Percentiles rank a stretch among this genome's conserved stretches.
Conservation (phyloP, 2,329 filamentous ascomycete genomes). For the Sphaerostilbella broomeana region DNA sequence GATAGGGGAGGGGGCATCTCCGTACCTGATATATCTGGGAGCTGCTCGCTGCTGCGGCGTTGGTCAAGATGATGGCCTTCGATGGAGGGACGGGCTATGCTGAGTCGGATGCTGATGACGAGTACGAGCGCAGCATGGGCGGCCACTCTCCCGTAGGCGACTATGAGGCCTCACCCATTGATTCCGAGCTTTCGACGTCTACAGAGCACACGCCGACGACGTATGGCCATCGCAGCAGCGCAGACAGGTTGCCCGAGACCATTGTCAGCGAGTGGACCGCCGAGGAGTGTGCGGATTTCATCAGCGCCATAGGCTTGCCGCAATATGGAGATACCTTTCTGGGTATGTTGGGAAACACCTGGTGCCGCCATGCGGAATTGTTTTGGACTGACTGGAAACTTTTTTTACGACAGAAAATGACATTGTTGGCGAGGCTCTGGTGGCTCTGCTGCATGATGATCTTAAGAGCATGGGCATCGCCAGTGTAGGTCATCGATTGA, state of each 20-base stretch:
- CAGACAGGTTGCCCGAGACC: conserved; percentile 63
- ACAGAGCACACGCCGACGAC: conserved; percentile 74
- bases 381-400: conserved; percentile 16
- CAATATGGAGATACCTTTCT: conserved; percentile 80
- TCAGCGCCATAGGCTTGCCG: conserved; percentile 68
- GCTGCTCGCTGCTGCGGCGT: conserved; percentile 12
- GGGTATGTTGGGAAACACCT: conserved; percentile 50
- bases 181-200: conserved; percentile 62
- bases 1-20: conserved; percentile 7
- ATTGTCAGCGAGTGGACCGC: conserved; percentile 75
- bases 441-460: conserved; percentile 85
- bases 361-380: neutral
- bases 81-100: conserved; percentile 64
- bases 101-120: conserved; percentile 76
- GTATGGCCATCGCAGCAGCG: conserved; percentile 59
- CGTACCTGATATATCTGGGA: conserved; percentile 1
- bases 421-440: conserved; percentile 84
- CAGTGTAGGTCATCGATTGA: conserved; percentile 90
- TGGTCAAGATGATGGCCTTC: conserved; percentile 47
- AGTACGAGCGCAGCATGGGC: conserved; percentile 68
- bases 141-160: conserved; percentile 63
- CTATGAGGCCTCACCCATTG: conserved; percentile 63
- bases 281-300: conserved; percentile 86
- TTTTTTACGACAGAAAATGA: conserved; percentile 64
- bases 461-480: conserved; percentile 89